phyloP scores from a whole-genome alignment of 345 rosid species.

The Populus deltoides region DNA sequence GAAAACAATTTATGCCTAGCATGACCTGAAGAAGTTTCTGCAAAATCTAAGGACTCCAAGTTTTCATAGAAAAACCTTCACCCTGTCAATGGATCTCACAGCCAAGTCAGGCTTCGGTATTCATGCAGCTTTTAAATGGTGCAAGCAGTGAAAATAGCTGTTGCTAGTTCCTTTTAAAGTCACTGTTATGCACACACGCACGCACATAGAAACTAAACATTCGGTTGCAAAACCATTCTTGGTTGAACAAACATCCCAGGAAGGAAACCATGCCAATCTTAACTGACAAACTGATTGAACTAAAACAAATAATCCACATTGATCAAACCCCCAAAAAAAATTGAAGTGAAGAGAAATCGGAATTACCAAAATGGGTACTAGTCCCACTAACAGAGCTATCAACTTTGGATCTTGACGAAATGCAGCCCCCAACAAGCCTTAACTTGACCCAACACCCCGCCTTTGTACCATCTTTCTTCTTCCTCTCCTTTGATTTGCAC shows the following conservation, averaged over 20 bases:
- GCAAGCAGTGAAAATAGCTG: neutral
- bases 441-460: conserved; percentile 30
- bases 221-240: neutral
- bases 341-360: neutral
- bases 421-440: conserved; percentile 31
- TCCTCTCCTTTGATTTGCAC: conserved; percentile 46
- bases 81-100: neutral
- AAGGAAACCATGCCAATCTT: neutral
- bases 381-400: conserved; percentile 37
- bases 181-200: neutral
- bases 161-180: neutral
- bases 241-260: neutral
- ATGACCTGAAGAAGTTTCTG: neutral
- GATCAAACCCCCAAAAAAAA: neutral
- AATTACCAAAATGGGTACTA: conserved; percentile 27
- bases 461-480: conserved; percentile 38
- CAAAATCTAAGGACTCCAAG: neutral
- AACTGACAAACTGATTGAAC: neutral
- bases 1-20: neutral
- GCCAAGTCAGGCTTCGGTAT: neutral
- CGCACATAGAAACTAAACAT: neutral
- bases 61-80: neutral
- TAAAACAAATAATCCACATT: neutral
- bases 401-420: conserved; percentile 38
- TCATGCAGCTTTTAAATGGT: neutral